Percentiles rank a stretch among this genome's conserved stretches.
phyloP scores from a whole-genome alignment of 352 stramenopile species.

The Phytophthora crassamura region DNA sequence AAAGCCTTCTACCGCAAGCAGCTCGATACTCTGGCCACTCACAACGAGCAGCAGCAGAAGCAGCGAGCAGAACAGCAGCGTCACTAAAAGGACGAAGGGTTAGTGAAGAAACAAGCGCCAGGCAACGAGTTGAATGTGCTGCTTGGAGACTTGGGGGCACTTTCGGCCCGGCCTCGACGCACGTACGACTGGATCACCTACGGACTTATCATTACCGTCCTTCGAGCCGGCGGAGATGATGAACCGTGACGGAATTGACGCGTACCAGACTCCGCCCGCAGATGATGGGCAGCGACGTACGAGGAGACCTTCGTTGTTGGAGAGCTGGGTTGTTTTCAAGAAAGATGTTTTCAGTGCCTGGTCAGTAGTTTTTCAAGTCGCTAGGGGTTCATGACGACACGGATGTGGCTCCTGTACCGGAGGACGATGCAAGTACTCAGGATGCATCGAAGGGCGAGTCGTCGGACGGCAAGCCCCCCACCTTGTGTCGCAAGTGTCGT shows the following conservation, averaged over 20 bases:
- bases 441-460: constrained; percentile 19
- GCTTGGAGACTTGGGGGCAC: too few relatives aligned
- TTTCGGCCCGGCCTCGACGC: too few relatives aligned
- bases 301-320: constrained; percentile 43
- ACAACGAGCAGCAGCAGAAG: constrained; percentile 50
- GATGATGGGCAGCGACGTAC: constrained; percentile 20
- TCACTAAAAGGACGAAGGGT: constrained; percentile 25
- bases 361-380: too few relatives aligned
- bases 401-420: constrained; percentile 41
- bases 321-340: too few relatives aligned
- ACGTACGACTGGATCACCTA: too few relatives aligned
- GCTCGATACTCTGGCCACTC: constrained; percentile 66
- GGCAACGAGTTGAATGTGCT: too few relatives aligned
- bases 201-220: too few relatives aligned
- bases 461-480: constrained; percentile 2
- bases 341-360: too few relatives aligned
- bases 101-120: too few relatives aligned
- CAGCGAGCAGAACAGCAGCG: constrained; percentile 40
- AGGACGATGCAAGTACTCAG: constrained; percentile 23
- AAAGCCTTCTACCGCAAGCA: constrained; percentile 85
- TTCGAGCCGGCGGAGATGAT: constrained; percentile 53
- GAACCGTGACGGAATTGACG: constrained; percentile 40
- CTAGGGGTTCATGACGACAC: too few relatives aligned
- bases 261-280: constrained; percentile 54
- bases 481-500: constrained; percentile 79